Evolutionary conservation across 305 asterid genomes (phyloP), one percentile per base, ranked within the genome.

Genomic region (Plantago coronopus): DNA sequence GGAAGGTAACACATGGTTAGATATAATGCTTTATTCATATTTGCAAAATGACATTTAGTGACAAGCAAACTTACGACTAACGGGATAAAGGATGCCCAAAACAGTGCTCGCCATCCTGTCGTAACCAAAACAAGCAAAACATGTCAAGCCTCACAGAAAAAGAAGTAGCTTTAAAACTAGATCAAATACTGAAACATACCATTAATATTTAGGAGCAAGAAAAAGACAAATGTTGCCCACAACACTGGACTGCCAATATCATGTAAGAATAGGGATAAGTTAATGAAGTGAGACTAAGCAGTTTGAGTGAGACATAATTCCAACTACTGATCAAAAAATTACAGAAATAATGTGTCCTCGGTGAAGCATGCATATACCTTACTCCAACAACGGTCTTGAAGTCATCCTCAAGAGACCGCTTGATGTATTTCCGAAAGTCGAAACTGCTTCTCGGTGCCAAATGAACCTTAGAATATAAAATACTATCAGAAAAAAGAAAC

Each of bases 401-500:
- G 75, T 90, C 97, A 51, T 87, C 97, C 71, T 87, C 97, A 42
- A 90, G 75, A 38, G 97, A 87, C 77, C 97, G 78, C 67, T 85
- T 85, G 72, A 90, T 83, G 75, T 90, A 90, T 65, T 90, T 83
- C 69, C 83, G 97, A 85, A 90, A 90, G 80, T 90, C 66, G 74
- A 90, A 90, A 74, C 78, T 90, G 85, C 90, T 90, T 76, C 97
- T 95, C 7, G 98, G 97, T 48, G 96, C 96, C 70, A 93, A 75
- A 79, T 93, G 98, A 72, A 80, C 95, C 97, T 93, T 43, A 44
- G 31, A 25, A 50, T 21, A 14, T 49, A 18, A 11, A n/a, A 63
- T 54, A 17, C 51, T 55, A 17, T 61, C 19, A 68, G 59, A 56
- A 62, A 44, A 43, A 11, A 10, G 27, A 4, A 40, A 47, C 34